Evolutionary conservation across 2,329 filamentous ascomycete species (phyloP).

Genomic region (Beauveria varroae): DNA sequence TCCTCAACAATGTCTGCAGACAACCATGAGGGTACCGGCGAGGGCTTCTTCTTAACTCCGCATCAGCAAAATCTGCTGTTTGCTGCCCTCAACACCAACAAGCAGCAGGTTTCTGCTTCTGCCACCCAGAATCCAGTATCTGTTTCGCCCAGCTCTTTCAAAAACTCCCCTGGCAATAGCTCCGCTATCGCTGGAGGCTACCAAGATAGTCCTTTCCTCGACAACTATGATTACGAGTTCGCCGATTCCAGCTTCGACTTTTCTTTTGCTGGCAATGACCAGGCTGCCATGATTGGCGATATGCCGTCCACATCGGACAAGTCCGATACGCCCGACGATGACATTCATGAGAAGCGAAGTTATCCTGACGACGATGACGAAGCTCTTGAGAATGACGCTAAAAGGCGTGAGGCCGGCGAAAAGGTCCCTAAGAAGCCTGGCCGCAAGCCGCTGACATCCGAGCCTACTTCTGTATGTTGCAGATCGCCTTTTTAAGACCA

Average conservation of each 20-base stretch:
- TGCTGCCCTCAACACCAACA: slow-evolving; percentile 69
- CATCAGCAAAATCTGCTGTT: slow-evolving; percentile 71
- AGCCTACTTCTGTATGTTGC: slow-evolving; percentile 74
- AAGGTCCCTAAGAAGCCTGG: slow-evolving; percentile 93
- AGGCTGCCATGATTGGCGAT: slow-evolving; percentile 68
- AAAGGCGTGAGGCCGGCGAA: slow-evolving; percentile 74
- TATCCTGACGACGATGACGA: slow-evolving; percentile 59
- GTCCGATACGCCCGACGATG: slow-evolving; percentile 50
- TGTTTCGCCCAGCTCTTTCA: slow-evolving; percentile 41
- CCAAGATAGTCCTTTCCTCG: slow-evolving; percentile 74
- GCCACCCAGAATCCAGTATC: slow-evolving; percentile 31
- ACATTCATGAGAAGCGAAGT: slow-evolving; percentile 60
- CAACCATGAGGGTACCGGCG: slow-evolving; percentile 29
- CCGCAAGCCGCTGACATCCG: slow-evolving; percentile 88
- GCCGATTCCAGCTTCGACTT: slow-evolving; percentile 75
- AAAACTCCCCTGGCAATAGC: slow-evolving; percentile 39
- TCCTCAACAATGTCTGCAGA: slow-evolving; percentile 38
- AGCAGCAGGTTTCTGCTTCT: slow-evolving; percentile 23
- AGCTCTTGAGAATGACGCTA: slow-evolving; percentile 40
- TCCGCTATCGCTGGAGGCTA: slow-evolving; percentile 35
- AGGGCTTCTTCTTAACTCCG: slow-evolving; percentile 62
- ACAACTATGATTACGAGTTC: slow-evolving; percentile 68
- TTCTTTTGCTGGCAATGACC: slow-evolving; percentile 37
- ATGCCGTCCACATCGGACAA: slow-evolving; percentile 51
- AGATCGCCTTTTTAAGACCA: neutral